A percentile compares a stretch with the other conserved stretches of the same genome.
These are phyloP conservation scores for Quercus gilva DNA, from an alignment of 306 rosid genomes.

Conservation along the genomic window DNA sequence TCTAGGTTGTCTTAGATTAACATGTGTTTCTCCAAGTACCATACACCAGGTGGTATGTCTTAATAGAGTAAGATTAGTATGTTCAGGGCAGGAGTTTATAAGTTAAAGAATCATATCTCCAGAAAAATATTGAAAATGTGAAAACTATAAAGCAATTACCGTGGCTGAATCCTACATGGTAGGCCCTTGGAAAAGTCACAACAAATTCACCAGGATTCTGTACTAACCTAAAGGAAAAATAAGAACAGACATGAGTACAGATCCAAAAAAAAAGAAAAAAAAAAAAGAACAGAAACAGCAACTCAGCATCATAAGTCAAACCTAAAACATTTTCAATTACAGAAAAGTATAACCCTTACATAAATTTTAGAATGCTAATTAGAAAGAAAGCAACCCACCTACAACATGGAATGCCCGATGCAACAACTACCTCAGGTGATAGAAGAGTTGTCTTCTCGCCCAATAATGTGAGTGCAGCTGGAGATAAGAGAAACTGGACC, in stretches of 20 bases:
- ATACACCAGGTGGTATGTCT: slow-evolving; percentile 6
- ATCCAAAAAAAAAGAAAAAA: slow-evolving; percentile 29
- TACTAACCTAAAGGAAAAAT: slow-evolving; percentile 70
- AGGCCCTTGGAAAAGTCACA: slow-evolving; percentile 98
- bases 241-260: slow-evolving; percentile 34
- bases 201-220: slow-evolving; percentile 99
- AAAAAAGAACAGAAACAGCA: slow-evolving; percentile 14
- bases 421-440: slow-evolving; percentile 78
- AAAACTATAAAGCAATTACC: slow-evolving; percentile 64
- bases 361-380: background rate
- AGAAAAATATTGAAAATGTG: slow-evolving; percentile 14
- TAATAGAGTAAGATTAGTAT: slow-evolving; percentile 7
- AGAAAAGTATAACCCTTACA: background rate
- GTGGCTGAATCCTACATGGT: slow-evolving; percentile 99
- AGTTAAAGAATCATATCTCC: slow-evolving; percentile 6
- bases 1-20: slow-evolving; percentile 15
- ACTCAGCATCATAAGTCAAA: slow-evolving; percentile 13
- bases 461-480: slow-evolving; percentile 93
- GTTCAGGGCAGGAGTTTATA: background rate
- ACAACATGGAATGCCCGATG: slow-evolving; percentile 91
- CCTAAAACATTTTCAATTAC: slow-evolving; percentile 13
- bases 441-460: slow-evolving; percentile 94
- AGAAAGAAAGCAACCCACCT: slow-evolving; percentile 57
- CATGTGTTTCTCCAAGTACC: slow-evolving; percentile 13
- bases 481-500: slow-evolving; percentile 57